Evolutionary conservation across 305 asterid species (phyloP), one percentile per base, ranked within the genome.

Genomic region (Fraxinus floribunda): DNA sequence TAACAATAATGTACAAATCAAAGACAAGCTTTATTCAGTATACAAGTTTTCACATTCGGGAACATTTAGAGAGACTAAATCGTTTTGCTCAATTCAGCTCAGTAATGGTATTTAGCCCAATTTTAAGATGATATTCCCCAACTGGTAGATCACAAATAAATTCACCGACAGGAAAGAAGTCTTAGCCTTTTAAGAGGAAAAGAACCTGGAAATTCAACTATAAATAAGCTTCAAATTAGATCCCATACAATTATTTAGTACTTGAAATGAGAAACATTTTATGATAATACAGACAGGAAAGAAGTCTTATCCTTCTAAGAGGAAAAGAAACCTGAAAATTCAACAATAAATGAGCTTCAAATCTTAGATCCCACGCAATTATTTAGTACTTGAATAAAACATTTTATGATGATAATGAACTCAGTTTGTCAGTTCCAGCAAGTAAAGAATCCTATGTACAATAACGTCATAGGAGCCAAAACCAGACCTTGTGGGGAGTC

Each of bases 401-500:
- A 52, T 60, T 7, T 60, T 60, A 62, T 62, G 71, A 8, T 26
- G 32, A 26, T 66, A 66, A 24, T 66, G 36, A 66, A 24, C n/a
- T 9, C 72, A 75, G 55, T 7, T 35, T 35, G 55, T 9, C 60
- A 36, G 78, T 22, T 75, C 11, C 15, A 36, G 30, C 9, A 49
- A 41, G 35, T 70, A 75, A 73, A 76, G 24, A 41, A 44, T 44
- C 68, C 44, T 29, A 76, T 5, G 76, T 6, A 71, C 11, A 30
- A 15, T 71, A 71, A 32, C 36, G 30, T 7, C 72, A 44, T 11
- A 32, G 36, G 60, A 34, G 30, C 77, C 24, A 36, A 62, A 52
- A 80, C 35, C 34, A 41, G 20, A 96, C 99, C 98, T 97, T 97
- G 83, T 93, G 97, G 71, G 98, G 99, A 52, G 98, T 93, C 88